phyloP scores from a whole-genome alignment of 2,329 filamentous ascomycete genomes.

The Colletotrichum australisinense region DNA sequence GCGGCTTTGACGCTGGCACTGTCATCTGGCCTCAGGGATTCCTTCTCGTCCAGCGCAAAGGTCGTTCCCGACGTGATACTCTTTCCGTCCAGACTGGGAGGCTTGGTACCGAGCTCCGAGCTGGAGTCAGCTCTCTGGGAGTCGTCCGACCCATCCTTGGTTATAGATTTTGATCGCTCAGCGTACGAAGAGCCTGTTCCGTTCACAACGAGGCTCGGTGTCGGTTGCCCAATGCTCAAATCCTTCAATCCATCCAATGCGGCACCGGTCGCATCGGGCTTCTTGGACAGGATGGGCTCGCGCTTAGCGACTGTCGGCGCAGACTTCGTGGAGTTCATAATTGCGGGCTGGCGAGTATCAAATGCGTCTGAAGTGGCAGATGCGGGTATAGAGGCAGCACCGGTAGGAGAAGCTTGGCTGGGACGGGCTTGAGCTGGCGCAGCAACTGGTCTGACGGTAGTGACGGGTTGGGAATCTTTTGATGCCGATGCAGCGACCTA shows the following conservation, averaged over 20 bases:
- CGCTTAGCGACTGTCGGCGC: background rate
- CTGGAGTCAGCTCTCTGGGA: conserved; percentile 71
- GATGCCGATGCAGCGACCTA: conserved; percentile 62
- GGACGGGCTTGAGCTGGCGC: conserved; percentile 35
- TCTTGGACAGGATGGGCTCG: conserved; percentile 4
- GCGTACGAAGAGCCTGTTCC: conserved; percentile 55
- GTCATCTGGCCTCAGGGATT: conserved; percentile 93
- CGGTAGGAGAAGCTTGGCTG: background rate
- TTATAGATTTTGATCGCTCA: conserved; percentile 48
- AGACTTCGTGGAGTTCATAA: conserved; percentile 25
- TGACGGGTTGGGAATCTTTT: conserved; percentile 49
- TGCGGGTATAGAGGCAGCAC: background rate
- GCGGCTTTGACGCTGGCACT: conserved; percentile 92
- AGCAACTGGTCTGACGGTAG: conserved; percentile 42
- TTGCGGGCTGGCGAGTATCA: conserved; percentile 1
- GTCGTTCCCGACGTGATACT: conserved; percentile 94
- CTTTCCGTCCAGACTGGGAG: conserved; percentile 91
- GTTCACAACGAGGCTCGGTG: conserved; percentile 61
- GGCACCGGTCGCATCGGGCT: conserved; percentile 14
- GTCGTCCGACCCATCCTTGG: conserved; percentile 63
- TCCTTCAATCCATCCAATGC: conserved; percentile 44
- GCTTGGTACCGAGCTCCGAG: conserved; percentile 79
- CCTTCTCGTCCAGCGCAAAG: conserved; percentile 96
- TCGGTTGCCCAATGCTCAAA: conserved; percentile 42
- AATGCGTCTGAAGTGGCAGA: conserved; percentile 12